Conservation (phyloP, 208 protist genomes). For the Trypanosomatidae sp. region DNA sequence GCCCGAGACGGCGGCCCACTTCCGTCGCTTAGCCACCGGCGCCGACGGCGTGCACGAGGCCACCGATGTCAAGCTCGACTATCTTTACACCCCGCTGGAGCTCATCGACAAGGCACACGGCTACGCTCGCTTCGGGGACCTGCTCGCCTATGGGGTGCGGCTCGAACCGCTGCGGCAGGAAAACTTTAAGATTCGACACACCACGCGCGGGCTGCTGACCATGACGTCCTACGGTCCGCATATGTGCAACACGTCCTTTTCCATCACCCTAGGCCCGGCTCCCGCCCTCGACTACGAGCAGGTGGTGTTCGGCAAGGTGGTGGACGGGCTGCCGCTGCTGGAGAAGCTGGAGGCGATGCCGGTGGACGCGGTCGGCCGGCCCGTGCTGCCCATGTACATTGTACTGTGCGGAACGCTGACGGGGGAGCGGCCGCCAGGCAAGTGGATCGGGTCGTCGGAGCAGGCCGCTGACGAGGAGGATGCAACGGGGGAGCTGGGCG, state of each 20-base stretch:
- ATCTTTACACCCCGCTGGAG: conserved; percentile 64
- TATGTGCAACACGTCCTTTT: conserved; percentile 69
- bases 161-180: conserved; percentile 70
- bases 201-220: conserved; percentile 78
- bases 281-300: conserved; percentile 91
- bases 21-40: conserved; percentile 84
- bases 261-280: conserved; percentile 67
- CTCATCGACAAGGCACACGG: conserved; percentile 47
- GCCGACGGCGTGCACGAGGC: conserved; percentile 48
- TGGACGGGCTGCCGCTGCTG: conserved; percentile 72
- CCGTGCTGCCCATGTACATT: conserved; percentile 54
- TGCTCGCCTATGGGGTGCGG: conserved; percentile 60
- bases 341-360: conserved; percentile 76
- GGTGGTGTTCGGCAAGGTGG: conserved; percentile 94
- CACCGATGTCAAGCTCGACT: conserved; percentile 69
- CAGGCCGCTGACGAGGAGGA: conserved; percentile 13
- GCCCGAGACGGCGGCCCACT: conserved; percentile 91
- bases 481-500: not conserved
- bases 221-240: conserved; percentile 83
- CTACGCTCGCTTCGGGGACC: conserved; percentile 30
- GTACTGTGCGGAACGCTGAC: conserved; percentile 78
- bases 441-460: conserved; percentile 19
- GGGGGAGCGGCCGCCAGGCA: conserved; percentile 52
- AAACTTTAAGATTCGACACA: conserved; percentile 89
- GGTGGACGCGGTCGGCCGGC: conserved; percentile 53